Evolutionary conservation across 805 yeast genomes (phyloP), one percentile per base, ranked within the genome.

Genomic region (Yarrowia osloensis): DNA sequence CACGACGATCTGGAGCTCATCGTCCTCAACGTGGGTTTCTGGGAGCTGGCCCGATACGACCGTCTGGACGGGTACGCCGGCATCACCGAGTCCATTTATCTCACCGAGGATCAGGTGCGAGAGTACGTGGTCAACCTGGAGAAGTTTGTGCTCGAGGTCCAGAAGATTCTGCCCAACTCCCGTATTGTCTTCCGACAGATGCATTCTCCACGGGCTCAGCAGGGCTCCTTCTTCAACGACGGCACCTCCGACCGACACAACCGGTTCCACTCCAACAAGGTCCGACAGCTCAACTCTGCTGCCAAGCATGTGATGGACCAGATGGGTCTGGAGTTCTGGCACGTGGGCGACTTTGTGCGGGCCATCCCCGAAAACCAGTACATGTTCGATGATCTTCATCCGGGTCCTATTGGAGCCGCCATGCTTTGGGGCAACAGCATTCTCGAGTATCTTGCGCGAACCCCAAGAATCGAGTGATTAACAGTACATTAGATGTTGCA

Each of bases 401-500:
- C 67, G 19, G 67, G 67, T 11, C 40, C 46, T 19, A 37, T 65
- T 15, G 67, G 65, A 15, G 67, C 66, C 6, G 37, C 67, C 29
- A 42, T 50, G 49, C 66, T 67, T n/a, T 67, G 68, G 68, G 68
- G 68, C 26, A 63, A 63, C 55, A 44, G 62, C 33, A 40, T 67
- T n/a, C 42, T 67, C 12, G 68, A 67, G 57, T 67, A 62, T 37
- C 67, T 67, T 24, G 67, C 68, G 13, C 24, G 68, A 28, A 44
- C 68, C 17, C 66, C 66, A 2, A 31, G 66, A 44, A 44, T 61
- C 21, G 54, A 61, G 31, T 33, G n/a, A 35, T 2, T 17, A 26
- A 37, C 42, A 9, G 15, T 19, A 40, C 46, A 9, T 3, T 24
- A 46, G 50, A 46, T 13, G 46, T 44, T 46, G 33, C 31, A 26